Percentiles rank a stretch among this genome's conserved stretches.
Evolutionary conservation across 306 rosid genomes (phyloP).

Genomic region (Hippophae gyantsensis): DNA sequence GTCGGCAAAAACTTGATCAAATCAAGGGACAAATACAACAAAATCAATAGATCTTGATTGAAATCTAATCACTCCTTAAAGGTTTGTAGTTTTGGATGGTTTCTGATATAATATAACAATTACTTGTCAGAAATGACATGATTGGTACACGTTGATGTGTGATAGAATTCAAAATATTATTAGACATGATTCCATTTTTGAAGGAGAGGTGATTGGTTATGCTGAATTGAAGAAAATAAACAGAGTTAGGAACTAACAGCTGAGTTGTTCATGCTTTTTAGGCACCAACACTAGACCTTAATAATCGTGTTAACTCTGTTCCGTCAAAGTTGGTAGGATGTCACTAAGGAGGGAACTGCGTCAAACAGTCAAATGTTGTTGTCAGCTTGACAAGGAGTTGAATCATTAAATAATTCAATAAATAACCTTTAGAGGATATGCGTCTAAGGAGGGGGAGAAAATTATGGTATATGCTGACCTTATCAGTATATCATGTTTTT

Average conservation of each 20-base stretch:
- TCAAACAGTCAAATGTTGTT: constrained; percentile 22
- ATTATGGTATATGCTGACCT: too few relatives aligned
- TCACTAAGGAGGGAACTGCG: constrained; percentile 23
- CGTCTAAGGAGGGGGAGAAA: too few relatives aligned
- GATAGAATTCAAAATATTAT: constrained; percentile 35
- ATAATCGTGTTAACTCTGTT: constrained; percentile 16
- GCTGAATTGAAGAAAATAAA: constrained; percentile 4
- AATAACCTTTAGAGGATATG: too few relatives aligned
- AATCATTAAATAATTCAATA: constrained; percentile 19
- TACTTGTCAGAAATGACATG: constrained; percentile 30
- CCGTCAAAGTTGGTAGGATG: constrained; percentile 28
- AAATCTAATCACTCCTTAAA: constrained; percentile 28
- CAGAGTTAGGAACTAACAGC: constrained; percentile 4
- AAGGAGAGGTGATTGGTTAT: constrained; percentile 1
- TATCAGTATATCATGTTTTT: too few relatives aligned
- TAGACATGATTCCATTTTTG: constrained; percentile 23
- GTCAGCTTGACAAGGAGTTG: constrained; percentile 28
- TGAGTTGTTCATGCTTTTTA: background rate
- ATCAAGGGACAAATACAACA: constrained; percentile 24
- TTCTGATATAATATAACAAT: constrained; percentile 9
- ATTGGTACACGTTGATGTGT: constrained; percentile 20
- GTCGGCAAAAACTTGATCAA: constrained; percentile 29
- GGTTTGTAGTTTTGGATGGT: constrained; percentile 32
- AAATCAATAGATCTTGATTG: constrained; percentile 16
- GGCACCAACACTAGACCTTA: background rate